A percentile compares a stretch with the other conserved stretches of the same genome.
Conservation (phyloP, 1,284 basidiomycete species). For the Heterobasidion annosum region DNA sequence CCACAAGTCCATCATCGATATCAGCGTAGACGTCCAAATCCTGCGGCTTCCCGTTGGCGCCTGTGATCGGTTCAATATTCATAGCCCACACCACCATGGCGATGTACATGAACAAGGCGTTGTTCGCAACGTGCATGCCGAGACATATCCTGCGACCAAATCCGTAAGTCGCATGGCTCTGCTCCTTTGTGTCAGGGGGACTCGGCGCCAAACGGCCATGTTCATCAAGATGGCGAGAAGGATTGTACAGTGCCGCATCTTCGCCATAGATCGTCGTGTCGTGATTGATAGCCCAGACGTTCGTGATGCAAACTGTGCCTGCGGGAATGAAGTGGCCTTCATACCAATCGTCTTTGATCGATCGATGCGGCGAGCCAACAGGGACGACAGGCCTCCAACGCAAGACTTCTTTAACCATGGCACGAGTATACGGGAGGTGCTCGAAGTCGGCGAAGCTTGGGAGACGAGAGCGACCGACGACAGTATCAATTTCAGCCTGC, state of each 20-base stretch:
- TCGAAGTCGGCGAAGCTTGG: conserved; percentile 8
- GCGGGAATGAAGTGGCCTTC: conserved; percentile 15
- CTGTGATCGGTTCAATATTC: conserved; percentile 8
- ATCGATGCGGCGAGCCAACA: conserved; percentile 7
- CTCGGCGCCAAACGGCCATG: background rate
- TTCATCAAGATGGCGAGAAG: conserved; percentile 1
- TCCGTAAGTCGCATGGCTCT: conserved; percentile 5
- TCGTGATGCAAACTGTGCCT: conserved; percentile 11
- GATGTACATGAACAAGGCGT: conserved; percentile 11
- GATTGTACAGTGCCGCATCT: conserved; percentile 1
- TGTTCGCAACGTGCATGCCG: conserved; percentile 13
- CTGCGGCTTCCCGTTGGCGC: conserved; percentile 8
- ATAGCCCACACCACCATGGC: conserved; percentile 10
- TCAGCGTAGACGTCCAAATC: conserved; percentile 1
- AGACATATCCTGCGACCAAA: conserved; percentile 5
- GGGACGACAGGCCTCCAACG: conserved; percentile 6
- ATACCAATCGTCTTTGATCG: conserved; percentile 12
- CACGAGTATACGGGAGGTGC: conserved; percentile 11
- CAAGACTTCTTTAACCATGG: conserved; percentile 8
- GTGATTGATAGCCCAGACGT: conserved; percentile 8
- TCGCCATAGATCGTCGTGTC: conserved; percentile 1
- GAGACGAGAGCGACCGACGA: conserved; percentile 8
- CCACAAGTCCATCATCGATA: conserved; percentile 5
- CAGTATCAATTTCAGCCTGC: conserved; percentile 12
- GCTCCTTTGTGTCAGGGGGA: background rate